Conservation (phyloP, 2,329 filamentous ascomycete species). For the Aspergillus thermomutatus region DNA sequence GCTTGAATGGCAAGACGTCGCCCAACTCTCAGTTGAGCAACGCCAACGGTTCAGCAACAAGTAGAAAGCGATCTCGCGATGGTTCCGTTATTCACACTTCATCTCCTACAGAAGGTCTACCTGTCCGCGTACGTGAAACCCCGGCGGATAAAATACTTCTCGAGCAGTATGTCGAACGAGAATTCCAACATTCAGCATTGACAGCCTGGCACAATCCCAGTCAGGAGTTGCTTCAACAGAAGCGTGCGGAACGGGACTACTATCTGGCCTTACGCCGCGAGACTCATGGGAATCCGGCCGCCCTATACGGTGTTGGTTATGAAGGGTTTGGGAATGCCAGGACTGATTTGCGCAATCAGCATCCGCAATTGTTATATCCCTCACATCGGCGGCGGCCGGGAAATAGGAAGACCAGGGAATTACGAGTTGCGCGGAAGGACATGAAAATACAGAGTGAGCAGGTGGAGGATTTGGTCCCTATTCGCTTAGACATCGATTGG, state of each 20-base stretch:
- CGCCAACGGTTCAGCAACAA: constrained; percentile 49
- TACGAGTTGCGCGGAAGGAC: constrained; percentile 76
- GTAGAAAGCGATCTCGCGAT: constrained; percentile 59
- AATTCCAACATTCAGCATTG: constrained; percentile 58
- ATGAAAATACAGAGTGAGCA: constrained; percentile 83
- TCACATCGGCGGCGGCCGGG: constrained; percentile 71
- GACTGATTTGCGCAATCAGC: constrained; percentile 67
- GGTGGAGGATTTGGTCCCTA: constrained; percentile 84
- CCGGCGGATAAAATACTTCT: constrained; percentile 51
- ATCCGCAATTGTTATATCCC: constrained; percentile 74
- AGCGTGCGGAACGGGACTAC: constrained; percentile 65
- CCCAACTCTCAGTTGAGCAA: constrained; percentile 30
- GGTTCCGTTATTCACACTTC: constrained; percentile 51
- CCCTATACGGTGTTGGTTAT: constrained; percentile 70
- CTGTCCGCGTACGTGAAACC: constrained; percentile 40
- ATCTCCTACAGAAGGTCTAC: constrained; percentile 26
- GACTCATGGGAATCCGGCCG: constrained; percentile 54
- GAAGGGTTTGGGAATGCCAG: constrained; percentile 83
- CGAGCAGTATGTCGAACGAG: constrained; percentile 63
- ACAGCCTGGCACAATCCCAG: constrained; percentile 50
- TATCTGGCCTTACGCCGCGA: constrained; percentile 64
- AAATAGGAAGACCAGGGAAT: constrained; percentile 67
- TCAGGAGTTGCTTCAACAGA: constrained; percentile 58
- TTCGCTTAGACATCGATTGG: constrained; percentile 89
- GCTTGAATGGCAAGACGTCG: constrained; percentile 26